A percentile compares a stretch with the other conserved stretches of the same genome.
Evolutionary conservation across 2,329 filamentous ascomycete species (phyloP).

Genomic region (Cercospora sesami): DNA sequence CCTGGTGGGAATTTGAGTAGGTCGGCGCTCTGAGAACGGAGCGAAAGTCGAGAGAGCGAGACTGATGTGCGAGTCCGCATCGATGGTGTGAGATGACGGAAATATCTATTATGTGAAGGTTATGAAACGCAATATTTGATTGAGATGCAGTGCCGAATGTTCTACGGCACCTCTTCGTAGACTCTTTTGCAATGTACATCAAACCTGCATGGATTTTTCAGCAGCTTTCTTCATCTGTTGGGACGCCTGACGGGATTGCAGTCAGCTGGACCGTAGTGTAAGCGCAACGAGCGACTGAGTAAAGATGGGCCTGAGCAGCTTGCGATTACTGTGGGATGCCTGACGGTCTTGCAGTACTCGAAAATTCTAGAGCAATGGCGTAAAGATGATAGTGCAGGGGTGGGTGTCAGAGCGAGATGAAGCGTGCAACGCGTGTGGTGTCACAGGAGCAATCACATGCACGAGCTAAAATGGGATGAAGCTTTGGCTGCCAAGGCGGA

Average conservation of each 20-base stretch:
- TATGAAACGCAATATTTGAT: not conserved
- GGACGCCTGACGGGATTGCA: not conserved
- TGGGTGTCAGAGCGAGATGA: not conserved
- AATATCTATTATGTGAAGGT: not conserved
- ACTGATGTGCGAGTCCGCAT: not conserved
- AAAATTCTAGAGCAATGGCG: not conserved
- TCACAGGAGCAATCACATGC: not conserved
- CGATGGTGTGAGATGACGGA: not conserved
- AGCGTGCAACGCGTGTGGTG: not conserved
- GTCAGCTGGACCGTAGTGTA: not conserved
- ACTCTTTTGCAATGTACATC: not conserved
- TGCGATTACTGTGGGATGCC: not conserved
- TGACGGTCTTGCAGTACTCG: not conserved
- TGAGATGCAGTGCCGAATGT: not conserved
- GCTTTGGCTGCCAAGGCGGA: not conserved
- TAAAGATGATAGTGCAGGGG: not conserved
- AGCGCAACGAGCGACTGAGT: not conserved
- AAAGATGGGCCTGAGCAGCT: not conserved
- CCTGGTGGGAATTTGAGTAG: constrained; percentile 3
- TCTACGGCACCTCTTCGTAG: not conserved
- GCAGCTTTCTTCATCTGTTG: not conserved
- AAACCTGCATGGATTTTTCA: not conserved
- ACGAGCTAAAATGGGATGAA: not conserved
- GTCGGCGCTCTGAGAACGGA: not conserved
- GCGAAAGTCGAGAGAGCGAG: not conserved